Base-by-base conservation (phyloP, 2,329 filamentous ascomycete species). In the Leptographium galeiforme region DNA sequence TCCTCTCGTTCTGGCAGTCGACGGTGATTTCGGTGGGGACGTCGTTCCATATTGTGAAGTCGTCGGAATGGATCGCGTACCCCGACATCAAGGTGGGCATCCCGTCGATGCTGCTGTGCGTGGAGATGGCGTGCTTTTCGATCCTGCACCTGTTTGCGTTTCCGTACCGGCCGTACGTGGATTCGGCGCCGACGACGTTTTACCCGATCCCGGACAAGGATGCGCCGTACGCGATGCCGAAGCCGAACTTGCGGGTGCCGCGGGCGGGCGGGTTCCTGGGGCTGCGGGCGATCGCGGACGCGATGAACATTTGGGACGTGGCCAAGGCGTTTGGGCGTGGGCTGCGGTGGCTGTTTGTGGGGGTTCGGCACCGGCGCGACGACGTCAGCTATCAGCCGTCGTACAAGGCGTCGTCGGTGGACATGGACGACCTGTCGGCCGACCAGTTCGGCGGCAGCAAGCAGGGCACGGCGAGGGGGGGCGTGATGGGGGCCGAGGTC, bases 1-100 rank as follows among this genome's bases (percentile, higher is more conserved):
- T 95, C 72, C 76, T 95, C 60, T 89, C 84, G 39, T 94, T 94
- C 67, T 95, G 89, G 89, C 89, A 95, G 68, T 75, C 66, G 3
- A 69, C 72, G 6, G 67, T 72, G 57, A 75, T 78, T 57, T 75
- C 72, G 6, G 60, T 78, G 39, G 74, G 68, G 57, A 76, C 74
- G 0, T 79, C 79, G 6, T 75, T 85, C 6, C 74, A 82, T 16
- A 72, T 93, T 50, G 77, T 77, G 38, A 68, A 82, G 57, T 66
- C 85, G 1, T 83, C 75, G 45, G 66, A 73, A 1, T 74, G 76
- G 38, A 67, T 95, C 13, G 79, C 80, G 36, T 83, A 83, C 44
- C 82, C 83, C 1, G 89, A 95, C 64, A 74, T 94, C 61, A 86
- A 87, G 63, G 81, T 93, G 47, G 87, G 87, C 51, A 84, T 95